A percentile compares a stretch with the other conserved stretches of the same genome.
These are phyloP conservation scores for Hymenotorrendiella dingleyae DNA, from an alignment of 2,329 filamentous ascomycete species.

Conservation along the genomic window DNA sequence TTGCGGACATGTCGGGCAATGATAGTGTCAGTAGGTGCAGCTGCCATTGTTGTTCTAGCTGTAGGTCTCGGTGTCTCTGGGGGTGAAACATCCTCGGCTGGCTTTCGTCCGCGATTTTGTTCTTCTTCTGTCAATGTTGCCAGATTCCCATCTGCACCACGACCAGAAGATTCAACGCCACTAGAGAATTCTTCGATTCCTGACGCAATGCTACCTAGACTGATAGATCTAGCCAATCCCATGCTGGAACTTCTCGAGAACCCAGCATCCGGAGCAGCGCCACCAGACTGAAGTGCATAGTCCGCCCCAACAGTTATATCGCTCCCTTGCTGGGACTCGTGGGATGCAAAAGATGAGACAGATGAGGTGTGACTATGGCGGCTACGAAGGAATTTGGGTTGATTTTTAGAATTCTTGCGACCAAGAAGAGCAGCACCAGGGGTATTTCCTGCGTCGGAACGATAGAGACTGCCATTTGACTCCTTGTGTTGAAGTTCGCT, in stretches of 20 bases:
- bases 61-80: conserved; percentile 67
- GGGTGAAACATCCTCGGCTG: conserved; percentile 39
- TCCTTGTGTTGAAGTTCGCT: too few species aligned
- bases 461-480: conserved; percentile 25
- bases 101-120: conserved; percentile 39
- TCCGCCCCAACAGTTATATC: conserved; percentile 72
- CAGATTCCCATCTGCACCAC: conserved; percentile 41
- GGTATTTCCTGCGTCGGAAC: conserved; percentile 41
- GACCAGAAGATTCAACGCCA: conserved; percentile 23
- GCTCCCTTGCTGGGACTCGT: conserved; percentile 52
- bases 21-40: conserved; percentile 77
- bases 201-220: conserved; percentile 84
- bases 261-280: conserved; percentile 56
- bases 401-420: conserved; percentile 35
- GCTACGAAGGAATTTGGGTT: conserved; percentile 53
- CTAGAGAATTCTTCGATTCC: conserved; percentile 51
- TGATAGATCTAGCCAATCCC: conserved; percentile 69
- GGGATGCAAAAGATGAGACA: conserved; percentile 51
- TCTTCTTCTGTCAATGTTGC: conserved; percentile 57
- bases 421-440: conserved; percentile 39
- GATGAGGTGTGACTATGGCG: conserved; percentile 53
- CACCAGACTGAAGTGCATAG: conserved; percentile 76
- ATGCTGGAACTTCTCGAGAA: conserved; percentile 44
- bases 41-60: conserved; percentile 42
- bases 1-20: conserved; percentile 84